Evolutionary conservation across 2,329 filamentous ascomycete species (phyloP).

Genomic region (Coniochaeta pulveracea): DNA sequence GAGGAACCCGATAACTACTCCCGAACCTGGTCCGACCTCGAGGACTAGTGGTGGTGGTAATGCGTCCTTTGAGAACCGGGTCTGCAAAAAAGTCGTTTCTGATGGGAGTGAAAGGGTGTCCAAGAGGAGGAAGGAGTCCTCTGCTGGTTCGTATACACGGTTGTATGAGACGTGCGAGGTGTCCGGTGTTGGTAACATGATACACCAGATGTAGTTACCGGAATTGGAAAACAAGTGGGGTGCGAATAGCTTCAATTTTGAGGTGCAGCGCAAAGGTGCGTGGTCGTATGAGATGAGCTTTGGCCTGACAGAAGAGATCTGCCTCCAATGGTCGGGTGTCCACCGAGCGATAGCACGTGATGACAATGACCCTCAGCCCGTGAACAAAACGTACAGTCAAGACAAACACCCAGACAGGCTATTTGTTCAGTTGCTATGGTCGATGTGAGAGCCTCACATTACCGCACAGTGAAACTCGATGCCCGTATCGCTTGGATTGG

Average conservation of each 20-base stretch:
- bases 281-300: not conserved
- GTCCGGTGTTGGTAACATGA: slow-evolving; percentile 85
- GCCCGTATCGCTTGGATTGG: slow-evolving; percentile 23
- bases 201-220: slow-evolving; percentile 1
- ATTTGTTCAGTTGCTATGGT: too few relatives aligned
- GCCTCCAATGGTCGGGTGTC: too few relatives aligned
- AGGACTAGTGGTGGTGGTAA: slow-evolving; percentile 50
- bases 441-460: slow-evolving; percentile 26
- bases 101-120: slow-evolving; percentile 70
- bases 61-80: slow-evolving; percentile 38
- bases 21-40: slow-evolving; percentile 85
- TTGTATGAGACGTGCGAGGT: slow-evolving; percentile 86
- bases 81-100: slow-evolving; percentile 58
- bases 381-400: too few relatives aligned
- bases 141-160: slow-evolving; percentile 86
- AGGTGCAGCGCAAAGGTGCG: not conserved
- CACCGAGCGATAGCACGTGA: slow-evolving; percentile 1
- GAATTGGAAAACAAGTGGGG: not conserved
- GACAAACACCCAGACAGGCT: too few relatives aligned
- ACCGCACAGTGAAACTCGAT: slow-evolving; percentile 20
- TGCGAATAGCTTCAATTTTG: slow-evolving; percentile 14
- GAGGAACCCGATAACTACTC: slow-evolving; percentile 84
- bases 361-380: too few relatives aligned
- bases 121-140: slow-evolving; percentile 89
- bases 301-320: too few relatives aligned